phyloP scores from a whole-genome alignment of 176 grass and related monocot genomes.

The Alloteropsis semialata region DNA sequence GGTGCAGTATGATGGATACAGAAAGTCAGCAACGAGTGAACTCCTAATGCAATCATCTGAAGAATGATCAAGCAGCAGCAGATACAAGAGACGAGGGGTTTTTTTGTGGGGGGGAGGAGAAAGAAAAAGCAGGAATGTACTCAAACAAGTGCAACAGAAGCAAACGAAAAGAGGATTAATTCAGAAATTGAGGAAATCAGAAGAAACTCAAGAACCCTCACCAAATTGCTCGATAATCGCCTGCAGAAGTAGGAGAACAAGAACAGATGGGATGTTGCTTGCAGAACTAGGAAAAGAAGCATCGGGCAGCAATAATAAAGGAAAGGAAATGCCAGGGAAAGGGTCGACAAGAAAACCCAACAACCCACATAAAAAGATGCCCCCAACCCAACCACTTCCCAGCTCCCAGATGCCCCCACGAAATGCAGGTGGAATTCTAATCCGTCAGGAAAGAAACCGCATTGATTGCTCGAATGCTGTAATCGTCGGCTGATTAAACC shows the following conservation, averaged over 20 bases:
- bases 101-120: too few species aligned
- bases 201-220: not conserved
- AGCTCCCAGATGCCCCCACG: constrained; percentile 18
- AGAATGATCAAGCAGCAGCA: not conserved
- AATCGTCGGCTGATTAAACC: constrained; percentile 7
- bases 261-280: constrained; percentile 30
- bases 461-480: constrained; percentile 25
- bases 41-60: not conserved
- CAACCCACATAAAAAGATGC: constrained; percentile 45
- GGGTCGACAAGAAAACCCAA: constrained; percentile 51
- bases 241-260: not conserved
- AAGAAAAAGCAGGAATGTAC: not conserved
- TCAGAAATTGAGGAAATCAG: not conserved
- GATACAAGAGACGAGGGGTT: not conserved
- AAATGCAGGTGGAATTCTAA: constrained; percentile 31
- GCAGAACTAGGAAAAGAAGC: constrained; percentile 25
- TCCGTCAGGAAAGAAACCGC: constrained; percentile 21
- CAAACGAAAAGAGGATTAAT: not conserved
- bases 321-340: constrained; percentile 36
- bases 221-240: not conserved
- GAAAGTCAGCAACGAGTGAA: not conserved
- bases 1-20: not conserved
- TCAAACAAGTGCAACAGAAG: not conserved
- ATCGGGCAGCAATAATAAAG: constrained; percentile 25
- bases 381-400: constrained; percentile 35